Evolutionary conservation across 2,329 filamentous ascomycete species (phyloP), one percentile per base, ranked within the genome.

Genomic region (Fusarium sp.): DNA sequence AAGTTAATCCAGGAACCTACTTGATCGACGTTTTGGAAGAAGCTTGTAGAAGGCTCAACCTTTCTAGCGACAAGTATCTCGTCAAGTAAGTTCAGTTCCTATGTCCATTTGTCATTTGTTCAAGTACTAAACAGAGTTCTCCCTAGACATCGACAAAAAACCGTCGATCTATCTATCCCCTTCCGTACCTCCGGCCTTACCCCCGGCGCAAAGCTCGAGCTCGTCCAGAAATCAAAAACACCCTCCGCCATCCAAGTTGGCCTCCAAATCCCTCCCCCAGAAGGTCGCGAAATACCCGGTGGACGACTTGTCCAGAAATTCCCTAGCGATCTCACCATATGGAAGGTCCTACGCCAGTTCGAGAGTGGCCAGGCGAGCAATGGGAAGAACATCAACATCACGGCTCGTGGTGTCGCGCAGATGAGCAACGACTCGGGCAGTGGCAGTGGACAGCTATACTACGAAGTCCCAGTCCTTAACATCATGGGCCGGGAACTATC

Each of bases 331-430:
- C 93, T 93, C 36, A 93, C 94, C 18, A 78, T 99, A 79, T 99
- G 96, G 96, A 88, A 94, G 72, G 85, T 98, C 28, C 78, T 99
- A 58, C 91, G 96, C 63, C 93, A 96, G 76, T 97, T 98, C 71
- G 96, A 99, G 80, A 91, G 91, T 68, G 90, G 88, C 34, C 86
- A 88, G 24, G 87, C 88, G n/a, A 89, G 85, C 49, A 84, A 85
- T 59, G 86, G 86, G 10, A 84, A 81, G 55, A 88, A 84, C 57
- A 82, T 93, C 70, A 98, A 98, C 78, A 88, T 99, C 72, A 98
- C 96, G 0, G 94, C 91, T 15, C 86, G 95, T 64, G 94, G 91
- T 4, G 85, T 92, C n/a, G 91, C 94, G 1, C 85, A 88, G 64
- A 87, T 86, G 17, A 82, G 80, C 38, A 84, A 81, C 62, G 88